These are phyloP conservation scores for Candida ipomoeae DNA, from an alignment of 805 yeast genomes.

Conservation along the genomic window DNA sequence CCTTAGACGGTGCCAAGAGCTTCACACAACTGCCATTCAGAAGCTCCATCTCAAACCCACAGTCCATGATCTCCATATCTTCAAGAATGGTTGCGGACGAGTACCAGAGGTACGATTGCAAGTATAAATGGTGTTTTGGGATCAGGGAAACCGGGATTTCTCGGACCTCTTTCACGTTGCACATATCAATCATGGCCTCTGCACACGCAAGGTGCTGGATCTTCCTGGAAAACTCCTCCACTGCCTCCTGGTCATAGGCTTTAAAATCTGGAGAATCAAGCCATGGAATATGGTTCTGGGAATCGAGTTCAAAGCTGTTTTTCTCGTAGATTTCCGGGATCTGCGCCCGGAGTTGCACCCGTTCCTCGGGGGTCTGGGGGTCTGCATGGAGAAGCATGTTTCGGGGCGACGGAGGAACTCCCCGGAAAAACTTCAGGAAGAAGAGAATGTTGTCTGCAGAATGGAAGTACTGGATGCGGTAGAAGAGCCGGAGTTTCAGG, in stretches of 20 bases:
- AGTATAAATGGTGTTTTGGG: constrained; percentile 22
- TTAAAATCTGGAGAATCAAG: constrained; percentile 44
- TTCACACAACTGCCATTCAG: constrained; percentile 43
- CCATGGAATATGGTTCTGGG: constrained; percentile 59
- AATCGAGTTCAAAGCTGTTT: constrained; percentile 53
- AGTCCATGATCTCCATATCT: constrained; percentile 35
- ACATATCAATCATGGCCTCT: constrained; percentile 58
- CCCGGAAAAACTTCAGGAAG: constrained; percentile 50
- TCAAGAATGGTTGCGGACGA: constrained; percentile 21
- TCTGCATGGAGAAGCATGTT: constrained; percentile 13
- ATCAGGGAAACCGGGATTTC: constrained; percentile 24
- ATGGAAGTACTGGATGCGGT: constrained; percentile 58
- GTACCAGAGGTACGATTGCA: constrained; percentile 31
- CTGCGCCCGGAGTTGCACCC: constrained; percentile 12
- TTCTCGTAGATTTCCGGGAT: constrained; percentile 42
- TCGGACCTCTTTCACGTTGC: constrained; percentile 40
- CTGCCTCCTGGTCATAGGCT: constrained; percentile 51
- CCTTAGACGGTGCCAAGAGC: constrained; percentile 52
- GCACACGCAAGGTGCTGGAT: constrained; percentile 53
- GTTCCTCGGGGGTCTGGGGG: constrained; percentile 6
- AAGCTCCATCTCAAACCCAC: constrained; percentile 51
- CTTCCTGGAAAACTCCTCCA: constrained; percentile 63
- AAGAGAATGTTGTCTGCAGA: constrained; percentile 60
- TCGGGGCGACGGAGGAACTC: constrained; percentile 58
- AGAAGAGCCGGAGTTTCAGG: constrained; percentile 38